phyloP scores from a whole-genome alignment of 805 yeast species.

The Wickerhamomyces strasburgensis region DNA sequence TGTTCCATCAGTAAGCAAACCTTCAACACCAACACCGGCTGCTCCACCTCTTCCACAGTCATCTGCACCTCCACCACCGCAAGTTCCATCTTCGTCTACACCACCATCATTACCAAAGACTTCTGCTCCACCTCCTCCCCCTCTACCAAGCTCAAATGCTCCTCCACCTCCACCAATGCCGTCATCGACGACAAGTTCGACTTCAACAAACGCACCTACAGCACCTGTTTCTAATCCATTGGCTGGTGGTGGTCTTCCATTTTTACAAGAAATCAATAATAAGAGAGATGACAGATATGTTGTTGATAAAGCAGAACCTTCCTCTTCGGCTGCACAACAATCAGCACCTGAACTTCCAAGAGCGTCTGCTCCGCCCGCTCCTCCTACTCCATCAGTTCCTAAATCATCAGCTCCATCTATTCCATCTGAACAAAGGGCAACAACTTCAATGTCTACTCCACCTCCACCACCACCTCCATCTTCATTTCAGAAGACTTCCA shows the following conservation, averaged over 20 bases:
- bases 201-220: constrained; percentile 9
- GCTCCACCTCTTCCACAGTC: constrained; percentile 10
- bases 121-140: constrained; percentile 8
- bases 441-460: constrained; percentile 14
- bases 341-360: constrained; percentile 25
- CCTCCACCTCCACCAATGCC: constrained; percentile 15
- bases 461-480: constrained; percentile 12
- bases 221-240: constrained; percentile 10
- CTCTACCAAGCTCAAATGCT: constrained; percentile 5
- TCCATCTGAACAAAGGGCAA: constrained; percentile 10
- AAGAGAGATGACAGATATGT: constrained; percentile 43
- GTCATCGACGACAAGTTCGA: constrained; percentile 16
- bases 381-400: constrained; percentile 19
- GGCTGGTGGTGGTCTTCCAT: constrained; percentile 36
- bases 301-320: constrained; percentile 26
- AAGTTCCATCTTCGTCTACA: constrained; percentile 20
- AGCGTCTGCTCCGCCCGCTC: constrained; percentile 10
- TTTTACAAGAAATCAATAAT: constrained; percentile 44
- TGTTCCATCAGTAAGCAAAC: constrained; percentile 9
- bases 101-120: constrained; percentile 15
- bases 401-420: constrained; percentile 20
- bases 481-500: constrained; percentile 12
- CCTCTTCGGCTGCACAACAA: constrained; percentile 6
- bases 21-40: constrained; percentile 19
- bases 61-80: constrained; percentile 14